Evolutionary conservation across 129 eudicot genomes (phyloP).

Genomic region (Flaveria bidentis): DNA sequence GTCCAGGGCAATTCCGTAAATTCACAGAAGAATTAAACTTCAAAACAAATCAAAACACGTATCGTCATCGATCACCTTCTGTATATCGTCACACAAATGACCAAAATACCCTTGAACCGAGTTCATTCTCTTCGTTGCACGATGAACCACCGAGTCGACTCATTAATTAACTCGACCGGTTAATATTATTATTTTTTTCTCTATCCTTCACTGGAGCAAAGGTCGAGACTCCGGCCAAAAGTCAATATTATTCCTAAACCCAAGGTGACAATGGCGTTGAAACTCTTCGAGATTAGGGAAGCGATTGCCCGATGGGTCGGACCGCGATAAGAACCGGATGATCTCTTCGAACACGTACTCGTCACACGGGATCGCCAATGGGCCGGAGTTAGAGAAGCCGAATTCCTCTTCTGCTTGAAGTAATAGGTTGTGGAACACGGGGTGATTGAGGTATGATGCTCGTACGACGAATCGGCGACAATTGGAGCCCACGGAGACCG

Average conservation of each 20-base stretch:
- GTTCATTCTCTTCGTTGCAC: slow-evolving; percentile 11
- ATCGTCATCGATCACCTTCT: slow-evolving; percentile 16
- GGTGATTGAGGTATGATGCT: slow-evolving; percentile 71
- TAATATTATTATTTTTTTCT: neutral
- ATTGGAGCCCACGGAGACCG: slow-evolving; percentile 67
- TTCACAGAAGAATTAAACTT: slow-evolving; percentile 12
- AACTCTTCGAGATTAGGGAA: slow-evolving; percentile 63
- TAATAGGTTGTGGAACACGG: slow-evolving; percentile 62
- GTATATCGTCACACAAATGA: slow-evolving; percentile 24
- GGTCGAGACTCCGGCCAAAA: slow-evolving; percentile 86
- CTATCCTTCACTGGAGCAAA: slow-evolving; percentile 29
- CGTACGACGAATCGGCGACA: slow-evolving; percentile 72
- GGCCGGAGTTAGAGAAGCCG: slow-evolving; percentile 76
- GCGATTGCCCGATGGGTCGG: slow-evolving; percentile 51
- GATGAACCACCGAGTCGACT: slow-evolving; percentile 18
- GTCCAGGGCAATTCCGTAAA: slow-evolving; percentile 31
- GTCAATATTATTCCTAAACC: slow-evolving; percentile 50
- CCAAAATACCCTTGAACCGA: slow-evolving; percentile 21
- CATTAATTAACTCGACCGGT: neutral
- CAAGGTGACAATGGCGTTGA: slow-evolving; percentile 62
- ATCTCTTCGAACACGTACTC: slow-evolving; percentile 77
- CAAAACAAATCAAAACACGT: neutral
- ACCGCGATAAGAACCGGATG: slow-evolving; percentile 55
- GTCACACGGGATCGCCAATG: slow-evolving; percentile 81
- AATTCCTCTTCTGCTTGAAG: slow-evolving; percentile 82